Conservation (phyloP, 345 rosid genomes). For the Brassica juncea region DNA sequence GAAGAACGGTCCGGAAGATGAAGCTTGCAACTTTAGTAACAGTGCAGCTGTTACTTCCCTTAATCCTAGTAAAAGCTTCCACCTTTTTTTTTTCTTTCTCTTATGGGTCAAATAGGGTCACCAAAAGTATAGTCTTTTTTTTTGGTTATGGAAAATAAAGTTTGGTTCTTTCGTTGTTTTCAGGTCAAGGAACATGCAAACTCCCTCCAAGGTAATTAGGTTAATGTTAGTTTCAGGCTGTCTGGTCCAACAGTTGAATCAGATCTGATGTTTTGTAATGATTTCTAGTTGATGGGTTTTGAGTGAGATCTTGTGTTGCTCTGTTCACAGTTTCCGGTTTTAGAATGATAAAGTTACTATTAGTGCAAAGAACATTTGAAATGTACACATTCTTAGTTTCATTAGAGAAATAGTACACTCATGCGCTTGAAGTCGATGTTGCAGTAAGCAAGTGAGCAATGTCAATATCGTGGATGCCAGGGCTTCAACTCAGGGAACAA, state of each 20-base stretch:
- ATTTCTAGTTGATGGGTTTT: background rate
- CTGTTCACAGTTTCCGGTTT: background rate
- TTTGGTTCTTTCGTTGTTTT: slow-evolving; percentile 22
- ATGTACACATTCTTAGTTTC: background rate
- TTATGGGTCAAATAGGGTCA: background rate
- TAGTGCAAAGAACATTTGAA: background rate
- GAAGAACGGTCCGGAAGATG: slow-evolving; percentile 66
- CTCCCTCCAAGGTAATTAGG: slow-evolving; percentile 44
- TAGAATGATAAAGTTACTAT: slow-evolving; percentile 3
- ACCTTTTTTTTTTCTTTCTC: background rate
- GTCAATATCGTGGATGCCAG: slow-evolving; percentile 47
- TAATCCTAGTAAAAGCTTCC: slow-evolving; percentile 69
- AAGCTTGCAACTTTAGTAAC: slow-evolving; percentile 82
- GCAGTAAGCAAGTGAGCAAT: slow-evolving; percentile 56
- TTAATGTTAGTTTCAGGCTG: background rate
- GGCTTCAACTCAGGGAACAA: no score
- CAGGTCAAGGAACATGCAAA: slow-evolving; percentile 66
- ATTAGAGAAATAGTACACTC: background rate
- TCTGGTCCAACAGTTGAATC: background rate
- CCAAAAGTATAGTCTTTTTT: background rate
- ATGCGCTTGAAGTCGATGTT: slow-evolving; percentile 4
- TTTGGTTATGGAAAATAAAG: slow-evolving; percentile 4
- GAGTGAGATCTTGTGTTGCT: background rate
- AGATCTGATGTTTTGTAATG: background rate
- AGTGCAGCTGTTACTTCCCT: slow-evolving; percentile 69